Evolutionary conservation across 345 rosid genomes (phyloP).

Genomic region (Camelina laxa): DNA sequence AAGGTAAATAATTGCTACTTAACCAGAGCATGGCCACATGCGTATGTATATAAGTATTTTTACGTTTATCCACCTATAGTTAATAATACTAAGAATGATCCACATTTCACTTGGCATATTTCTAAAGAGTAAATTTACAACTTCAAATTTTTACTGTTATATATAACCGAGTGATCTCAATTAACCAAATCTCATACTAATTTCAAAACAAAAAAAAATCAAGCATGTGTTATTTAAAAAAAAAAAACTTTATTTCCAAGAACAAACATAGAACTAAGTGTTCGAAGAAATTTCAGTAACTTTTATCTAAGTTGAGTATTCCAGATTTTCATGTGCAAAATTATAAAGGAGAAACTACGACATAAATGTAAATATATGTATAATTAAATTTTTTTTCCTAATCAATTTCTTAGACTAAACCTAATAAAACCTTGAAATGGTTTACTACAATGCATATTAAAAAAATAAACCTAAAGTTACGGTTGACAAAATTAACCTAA

Average conservation of each 20-base stretch:
- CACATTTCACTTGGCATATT: constrained; percentile 15
- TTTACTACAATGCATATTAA: background rate
- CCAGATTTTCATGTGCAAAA: background rate
- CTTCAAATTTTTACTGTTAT: background rate
- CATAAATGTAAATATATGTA: background rate
- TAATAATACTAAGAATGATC: background rate
- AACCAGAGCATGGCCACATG: constrained; percentile 14
- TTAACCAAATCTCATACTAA: background rate
- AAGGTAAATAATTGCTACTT: constrained; percentile 29
- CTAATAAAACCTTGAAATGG: background rate
- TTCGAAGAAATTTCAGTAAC: background rate
- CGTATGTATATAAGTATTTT: constrained; percentile 22
- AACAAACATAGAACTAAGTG: background rate
- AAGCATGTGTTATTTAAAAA: background rate
- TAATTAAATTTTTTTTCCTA: background rate
- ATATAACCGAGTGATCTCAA: background rate
- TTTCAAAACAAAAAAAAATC: background rate
- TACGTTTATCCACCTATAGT: constrained; percentile 9
- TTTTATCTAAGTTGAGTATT: background rate
- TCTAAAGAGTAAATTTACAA: background rate
- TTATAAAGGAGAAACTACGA: background rate
- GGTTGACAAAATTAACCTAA: background rate
- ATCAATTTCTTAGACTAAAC: background rate
- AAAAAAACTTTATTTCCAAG: background rate
- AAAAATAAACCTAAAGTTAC: background rate